Evolutionary conservation across 139 green algal species (phyloP), one percentile per base, ranked within the genome.

Genomic region (Haematococcus sp.): DNA sequence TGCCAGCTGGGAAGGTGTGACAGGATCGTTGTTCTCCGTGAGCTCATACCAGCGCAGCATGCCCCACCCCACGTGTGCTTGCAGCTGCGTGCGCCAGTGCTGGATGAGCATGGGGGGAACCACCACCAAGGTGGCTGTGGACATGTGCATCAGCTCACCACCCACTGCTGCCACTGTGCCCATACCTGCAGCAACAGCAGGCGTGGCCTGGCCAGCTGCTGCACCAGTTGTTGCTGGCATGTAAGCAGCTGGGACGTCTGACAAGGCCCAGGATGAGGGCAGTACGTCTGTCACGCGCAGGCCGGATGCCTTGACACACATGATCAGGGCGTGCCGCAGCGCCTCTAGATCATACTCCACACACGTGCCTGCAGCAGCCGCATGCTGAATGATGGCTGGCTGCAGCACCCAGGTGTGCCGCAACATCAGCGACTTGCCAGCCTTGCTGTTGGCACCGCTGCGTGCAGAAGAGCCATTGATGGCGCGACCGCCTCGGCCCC

Each of bases 1-100:
- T 3, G 94, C 94, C 63, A 98, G 77, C 61, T 89, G 71, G 74
- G 2, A 34, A 49, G 4, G 54, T 35, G 4, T 28, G 5, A n/a
- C 1, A 13, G 19, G 5, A 54, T 7, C 7, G 0, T 7, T 1
- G 30, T n/a, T 54, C 25, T 54, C 33, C 22, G 54, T 66, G 34
- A 89, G 78, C 27, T 91, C 80, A n/a, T 60, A 77, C 43, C 94
- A 85, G 0, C 84, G 75, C 70, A 94, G 81, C 16, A 63, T 35
- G 19, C 68, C 64, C 3, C 63, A 70, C n/a, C 70, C 54, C 43
- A 86, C 65, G 69, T 96, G 91, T 68, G 91, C 86, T 76, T 94
- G 81, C n/a, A 95, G 76, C 74, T 96, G 92, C 63, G 90, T 44
- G 67, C 82, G 64, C 95, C 95, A 99, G 76, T 99, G 95, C 22